Percentiles rank a stretch among this genome's conserved stretches.
Conservation (phyloP, 2,329 filamentous ascomycete species). For the Claviceps maximensis region DNA sequence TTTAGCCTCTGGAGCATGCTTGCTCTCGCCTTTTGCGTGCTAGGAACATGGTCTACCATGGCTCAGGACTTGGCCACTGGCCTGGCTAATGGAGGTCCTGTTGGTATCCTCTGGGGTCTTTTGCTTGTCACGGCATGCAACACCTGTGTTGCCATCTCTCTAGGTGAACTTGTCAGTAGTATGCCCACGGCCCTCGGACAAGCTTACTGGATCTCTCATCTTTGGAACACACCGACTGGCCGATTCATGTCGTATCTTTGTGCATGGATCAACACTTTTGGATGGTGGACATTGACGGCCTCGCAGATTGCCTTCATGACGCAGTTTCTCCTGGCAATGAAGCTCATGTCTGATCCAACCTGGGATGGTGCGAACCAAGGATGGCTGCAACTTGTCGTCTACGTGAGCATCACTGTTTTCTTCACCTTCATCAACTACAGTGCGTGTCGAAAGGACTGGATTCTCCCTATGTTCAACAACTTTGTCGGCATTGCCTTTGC, state of each 20-base stretch:
- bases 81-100: conserved; percentile 38
- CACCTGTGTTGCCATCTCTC: conserved; percentile 38
- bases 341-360: conserved; percentile 35
- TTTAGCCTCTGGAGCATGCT: conserved; percentile 45
- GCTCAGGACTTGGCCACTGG: conserved; percentile 35
- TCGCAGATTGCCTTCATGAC: conserved; percentile 46
- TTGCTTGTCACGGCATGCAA: conserved; percentile 39
- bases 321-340: conserved; percentile 43
- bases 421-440: conserved; percentile 38
- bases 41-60: conserved; percentile 45
- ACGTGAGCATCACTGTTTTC: conserved; percentile 32
- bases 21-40: conserved; percentile 40
- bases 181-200: conserved; percentile 49
- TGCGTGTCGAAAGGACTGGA: conserved; percentile 29
- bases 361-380: conserved; percentile 32
- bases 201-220: conserved; percentile 37
- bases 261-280: conserved; percentile 47
- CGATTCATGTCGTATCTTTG: conserved; percentile 42
- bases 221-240: conserved; percentile 25
- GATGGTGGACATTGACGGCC: conserved; percentile 44
- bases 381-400: conserved; percentile 43
- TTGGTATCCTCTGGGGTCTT: conserved; percentile 42
- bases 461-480: conserved; percentile 39
- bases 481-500: conserved; percentile 40
- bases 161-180: conserved; percentile 42